These are phyloP conservation scores for Pyronema omphalodes DNA, from an alignment of 495 filamentous ascomycete genomes.

Conservation along the genomic window DNA sequence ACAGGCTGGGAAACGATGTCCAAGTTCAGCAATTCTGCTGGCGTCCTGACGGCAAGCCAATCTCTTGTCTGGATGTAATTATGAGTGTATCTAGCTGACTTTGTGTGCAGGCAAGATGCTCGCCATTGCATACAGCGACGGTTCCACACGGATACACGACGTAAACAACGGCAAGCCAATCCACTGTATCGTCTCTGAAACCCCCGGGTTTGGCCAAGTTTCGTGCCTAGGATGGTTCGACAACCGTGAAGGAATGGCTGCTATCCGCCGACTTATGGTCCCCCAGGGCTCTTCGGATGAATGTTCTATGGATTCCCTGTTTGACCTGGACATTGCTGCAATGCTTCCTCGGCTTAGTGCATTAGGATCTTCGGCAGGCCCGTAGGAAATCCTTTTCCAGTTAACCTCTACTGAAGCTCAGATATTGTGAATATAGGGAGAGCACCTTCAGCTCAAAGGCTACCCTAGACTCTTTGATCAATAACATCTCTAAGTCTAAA, in stretches of 20 bases:
- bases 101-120: slow-evolving; percentile 20
- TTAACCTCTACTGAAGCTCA: not conserved
- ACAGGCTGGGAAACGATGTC: slow-evolving; percentile 17
- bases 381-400: slow-evolving; percentile 8
- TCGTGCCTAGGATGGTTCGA: slow-evolving; percentile 24
- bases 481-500: slow-evolving; percentile 18
- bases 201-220: slow-evolving; percentile 17
- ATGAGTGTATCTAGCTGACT: not conserved
- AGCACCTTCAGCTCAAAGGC: slow-evolving; percentile 24
- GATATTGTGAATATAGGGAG: slow-evolving; percentile 9
- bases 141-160: slow-evolving; percentile 22
- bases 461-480: slow-evolving; percentile 23
- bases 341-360: slow-evolving; percentile 22
- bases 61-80: not conserved
- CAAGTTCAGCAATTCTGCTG: slow-evolving; percentile 18
- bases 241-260: slow-evolving; percentile 11
- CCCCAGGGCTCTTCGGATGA: slow-evolving; percentile 13
- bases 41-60: slow-evolving; percentile 20
- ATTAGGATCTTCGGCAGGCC: slow-evolving; percentile 18
- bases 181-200: slow-evolving; percentile 18
- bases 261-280: not conserved
- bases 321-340: slow-evolving; percentile 21
- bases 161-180: slow-evolving; percentile 24
- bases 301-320: slow-evolving; percentile 21
- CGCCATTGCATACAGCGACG: slow-evolving; percentile 22